A percentile compares a stretch with the other conserved stretches of the same genome.
Conservation (phyloP, 2,329 filamentous ascomycete species). For the Alternaria conjuncta region DNA sequence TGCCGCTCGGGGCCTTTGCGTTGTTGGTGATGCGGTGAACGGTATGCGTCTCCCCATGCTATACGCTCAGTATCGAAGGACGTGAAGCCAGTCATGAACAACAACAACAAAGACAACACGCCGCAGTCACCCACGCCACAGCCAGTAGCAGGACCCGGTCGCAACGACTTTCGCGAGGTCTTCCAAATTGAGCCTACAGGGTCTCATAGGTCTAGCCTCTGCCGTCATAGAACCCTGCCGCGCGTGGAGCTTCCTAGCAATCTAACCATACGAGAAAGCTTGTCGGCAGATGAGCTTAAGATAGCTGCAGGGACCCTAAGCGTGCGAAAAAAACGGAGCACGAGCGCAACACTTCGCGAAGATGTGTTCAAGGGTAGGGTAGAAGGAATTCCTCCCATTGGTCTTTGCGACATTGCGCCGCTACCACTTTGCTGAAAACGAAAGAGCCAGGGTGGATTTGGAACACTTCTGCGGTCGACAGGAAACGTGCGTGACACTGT, state of each 20-base stretch:
- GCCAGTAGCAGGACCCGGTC: not conserved
- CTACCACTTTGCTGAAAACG: not conserved
- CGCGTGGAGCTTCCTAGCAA: constrained; percentile 4
- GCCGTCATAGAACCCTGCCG: not conserved
- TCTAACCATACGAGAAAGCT: constrained; percentile 12
- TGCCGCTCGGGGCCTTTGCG: not conserved
- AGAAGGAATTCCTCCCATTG: not conserved
- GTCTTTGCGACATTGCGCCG: not conserved
- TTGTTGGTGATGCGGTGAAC: not conserved
- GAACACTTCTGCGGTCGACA: constrained; percentile 3
- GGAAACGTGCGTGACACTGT: constrained; percentile 10
- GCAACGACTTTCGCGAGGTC: not conserved
- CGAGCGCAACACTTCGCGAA: not conserved
- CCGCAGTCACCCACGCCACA: not conserved
- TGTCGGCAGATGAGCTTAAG: constrained; percentile 14
- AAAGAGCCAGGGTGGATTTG: not conserved
- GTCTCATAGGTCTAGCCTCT: not conserved
- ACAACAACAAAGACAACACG: not conserved
- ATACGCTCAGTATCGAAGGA: not conserved
- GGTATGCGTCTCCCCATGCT: not conserved
- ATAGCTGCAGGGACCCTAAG: not conserved
- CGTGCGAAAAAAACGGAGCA: not conserved
- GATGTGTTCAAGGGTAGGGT: not conserved
- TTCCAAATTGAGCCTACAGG: not conserved
- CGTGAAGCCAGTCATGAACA: not conserved